Percentiles rank a stretch among this genome's conserved stretches.
Evolutionary conservation across 108 stramenopile genomes (phyloP).

Genomic region (Pseudonitzschia pungens): DNA sequence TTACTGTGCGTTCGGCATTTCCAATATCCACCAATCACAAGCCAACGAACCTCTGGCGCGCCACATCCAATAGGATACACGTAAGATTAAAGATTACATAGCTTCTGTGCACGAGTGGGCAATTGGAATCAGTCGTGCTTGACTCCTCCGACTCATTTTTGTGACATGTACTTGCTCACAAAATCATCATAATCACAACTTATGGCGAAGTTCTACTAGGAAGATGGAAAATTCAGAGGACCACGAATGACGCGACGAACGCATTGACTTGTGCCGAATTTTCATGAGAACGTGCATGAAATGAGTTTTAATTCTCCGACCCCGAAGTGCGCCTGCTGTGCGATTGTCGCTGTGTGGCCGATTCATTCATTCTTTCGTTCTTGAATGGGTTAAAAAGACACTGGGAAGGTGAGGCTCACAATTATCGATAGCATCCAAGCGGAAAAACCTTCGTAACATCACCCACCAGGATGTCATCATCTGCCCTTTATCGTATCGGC

Average conservation of each 20-base stretch:
- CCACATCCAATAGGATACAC: too few relatives aligned
- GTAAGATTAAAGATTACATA: too few relatives aligned
- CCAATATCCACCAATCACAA: too few relatives aligned
- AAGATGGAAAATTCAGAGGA: too few relatives aligned
- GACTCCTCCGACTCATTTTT: background rate
- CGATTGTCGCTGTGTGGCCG: background rate
- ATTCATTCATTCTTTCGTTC: too few relatives aligned
- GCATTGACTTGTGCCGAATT: background rate
- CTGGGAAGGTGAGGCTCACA: background rate
- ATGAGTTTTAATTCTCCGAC: too few relatives aligned
- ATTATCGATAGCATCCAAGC: too few relatives aligned
- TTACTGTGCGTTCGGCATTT: too few relatives aligned
- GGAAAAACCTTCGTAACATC: background rate
- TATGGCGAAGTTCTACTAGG: too few relatives aligned
- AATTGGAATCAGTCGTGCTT: background rate
- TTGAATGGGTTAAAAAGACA: background rate
- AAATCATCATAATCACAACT: too few relatives aligned
- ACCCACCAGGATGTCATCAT: background rate
- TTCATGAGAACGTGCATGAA: background rate
- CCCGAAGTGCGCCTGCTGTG: background rate
- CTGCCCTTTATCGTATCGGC: background rate
- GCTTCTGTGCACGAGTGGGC: background rate
- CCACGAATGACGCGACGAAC: too few relatives aligned
- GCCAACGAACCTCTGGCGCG: too few relatives aligned
- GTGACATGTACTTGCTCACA: background rate